phyloP scores from a whole-genome alignment of 768 basidiomycete species.

The Gloeophyllum trabeum region DNA sequence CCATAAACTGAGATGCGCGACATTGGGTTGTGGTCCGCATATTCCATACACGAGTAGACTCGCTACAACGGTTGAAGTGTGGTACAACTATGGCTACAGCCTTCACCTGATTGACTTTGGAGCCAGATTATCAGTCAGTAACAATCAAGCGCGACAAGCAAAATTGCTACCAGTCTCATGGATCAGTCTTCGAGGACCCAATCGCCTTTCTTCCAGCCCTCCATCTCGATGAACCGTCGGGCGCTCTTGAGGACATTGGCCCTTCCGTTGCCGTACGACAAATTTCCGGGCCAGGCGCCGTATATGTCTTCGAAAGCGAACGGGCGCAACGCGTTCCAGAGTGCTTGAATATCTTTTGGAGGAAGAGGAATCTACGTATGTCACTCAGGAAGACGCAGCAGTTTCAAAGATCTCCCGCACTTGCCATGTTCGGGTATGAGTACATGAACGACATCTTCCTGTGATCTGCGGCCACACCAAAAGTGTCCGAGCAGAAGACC shows the following conservation, averaged over 20 bases:
- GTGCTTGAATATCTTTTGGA: background rate
- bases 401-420: too few species aligned
- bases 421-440: background rate
- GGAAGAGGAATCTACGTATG: background rate
- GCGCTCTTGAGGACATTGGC: background rate
- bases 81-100: too few species aligned
- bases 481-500: conserved; percentile 1
- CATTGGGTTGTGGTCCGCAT: too few species aligned
- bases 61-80: too few species aligned
- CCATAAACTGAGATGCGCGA: too few species aligned
- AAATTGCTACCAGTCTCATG: too few species aligned
- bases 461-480: background rate
- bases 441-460: conserved; percentile 1
- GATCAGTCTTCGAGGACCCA: background rate
- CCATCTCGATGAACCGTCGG: background rate
- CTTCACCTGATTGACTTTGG: too few species aligned
- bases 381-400: too few species aligned
- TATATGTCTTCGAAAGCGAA: background rate
- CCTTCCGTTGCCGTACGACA: background rate
- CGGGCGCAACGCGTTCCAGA: background rate
- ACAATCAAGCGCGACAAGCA: too few species aligned
- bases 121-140: too few species aligned
- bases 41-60: too few species aligned
- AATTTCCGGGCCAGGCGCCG: background rate
- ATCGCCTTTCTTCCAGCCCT: background rate